phyloP scores from a whole-genome alignment of 1,139 yeast species.

The Tardiomyces digboiensis region DNA sequence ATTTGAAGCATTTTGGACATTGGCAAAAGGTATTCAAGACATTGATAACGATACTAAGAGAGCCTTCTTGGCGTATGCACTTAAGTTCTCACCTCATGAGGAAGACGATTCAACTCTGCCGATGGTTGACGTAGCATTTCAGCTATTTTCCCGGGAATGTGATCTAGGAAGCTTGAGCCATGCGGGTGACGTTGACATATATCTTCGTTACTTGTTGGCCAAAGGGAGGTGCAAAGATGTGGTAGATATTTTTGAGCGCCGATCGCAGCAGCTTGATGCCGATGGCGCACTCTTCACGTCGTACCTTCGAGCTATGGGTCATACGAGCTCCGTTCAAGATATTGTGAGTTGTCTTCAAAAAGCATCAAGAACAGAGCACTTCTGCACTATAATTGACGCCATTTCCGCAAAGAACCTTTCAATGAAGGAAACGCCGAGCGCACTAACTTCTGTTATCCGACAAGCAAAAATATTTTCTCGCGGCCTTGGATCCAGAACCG shows the following conservation, averaged over 20 bases:
- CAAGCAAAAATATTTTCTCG: not conserved
- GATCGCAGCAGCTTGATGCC: not conserved
- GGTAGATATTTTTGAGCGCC: not conserved
- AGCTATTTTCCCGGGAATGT: not conserved
- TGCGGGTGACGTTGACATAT: not conserved
- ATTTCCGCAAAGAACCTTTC: too few relatives aligned
- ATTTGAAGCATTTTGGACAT: not conserved
- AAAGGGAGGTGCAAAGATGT: not conserved
- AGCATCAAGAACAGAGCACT: not conserved
- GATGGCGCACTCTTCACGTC: not conserved
- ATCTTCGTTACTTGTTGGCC: not conserved
- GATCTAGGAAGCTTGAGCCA: not conserved
- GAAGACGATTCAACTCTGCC: too few relatives aligned
- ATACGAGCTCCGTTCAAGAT: not conserved
- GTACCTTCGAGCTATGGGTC: not conserved
- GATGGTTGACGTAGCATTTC: not conserved
- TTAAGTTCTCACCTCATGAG: not conserved
- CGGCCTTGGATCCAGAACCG: not conserved
- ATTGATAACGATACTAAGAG: not conserved
- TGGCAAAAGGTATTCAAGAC: not conserved
- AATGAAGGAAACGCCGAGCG: too few relatives aligned
- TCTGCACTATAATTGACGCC: not conserved
- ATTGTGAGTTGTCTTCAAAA: not conserved
- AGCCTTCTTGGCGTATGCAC: not conserved
- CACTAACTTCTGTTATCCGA: too few relatives aligned